Base-by-base conservation (phyloP, 2,329 filamentous ascomycete species). In the Monosporascus sp. region DNA sequence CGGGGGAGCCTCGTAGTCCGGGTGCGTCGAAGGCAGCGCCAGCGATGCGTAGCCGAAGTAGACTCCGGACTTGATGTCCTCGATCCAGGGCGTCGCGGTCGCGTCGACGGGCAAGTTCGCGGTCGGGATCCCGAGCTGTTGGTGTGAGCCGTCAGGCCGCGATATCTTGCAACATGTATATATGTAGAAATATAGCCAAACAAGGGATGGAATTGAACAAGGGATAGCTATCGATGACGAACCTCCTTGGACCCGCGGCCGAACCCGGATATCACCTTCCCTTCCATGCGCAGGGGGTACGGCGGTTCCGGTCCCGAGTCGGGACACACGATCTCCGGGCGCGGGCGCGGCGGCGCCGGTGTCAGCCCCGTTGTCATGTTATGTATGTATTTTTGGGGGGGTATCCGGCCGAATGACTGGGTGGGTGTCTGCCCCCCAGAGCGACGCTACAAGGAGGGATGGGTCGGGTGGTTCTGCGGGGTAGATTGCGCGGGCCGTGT, bases 31-130 rank as follows among this genome's bases (percentile, higher is more conserved):
- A 0, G 81, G 75, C 9, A 86, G 78, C 55, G 82, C 77, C 34
- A 97, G 81, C 0, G 88, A 83, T 5, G 90, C 90, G 77, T 89
- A 96, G 65, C 94, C 94, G 68, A 92, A 97, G 79, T 97, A 97
- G 58, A 97, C 89, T 59, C 94, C 94, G 1, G 85, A 89, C 53
- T 82, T 76, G 51, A 89, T 77, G 60, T 80, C 74, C 36, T 72
- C 69, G 67, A 86, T 84, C 83, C 83, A 86, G 9, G 80, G 74
- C 34, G 77, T 72, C 6, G 78, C 70, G 63, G 82, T 64, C 51
- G 79, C 77, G 70, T 88, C 85, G 49, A 93, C 86, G 62, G 84
- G 84, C 45, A 97, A 84, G 76, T 97, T 99, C 68, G 94, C 94
- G 2, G 94, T 97, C 2, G 94, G 94, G 68, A 97, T 97, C 62